Evolutionary conservation across 2,329 filamentous ascomycete genomes (phyloP).

Genomic region (Fusarium poae): DNA sequence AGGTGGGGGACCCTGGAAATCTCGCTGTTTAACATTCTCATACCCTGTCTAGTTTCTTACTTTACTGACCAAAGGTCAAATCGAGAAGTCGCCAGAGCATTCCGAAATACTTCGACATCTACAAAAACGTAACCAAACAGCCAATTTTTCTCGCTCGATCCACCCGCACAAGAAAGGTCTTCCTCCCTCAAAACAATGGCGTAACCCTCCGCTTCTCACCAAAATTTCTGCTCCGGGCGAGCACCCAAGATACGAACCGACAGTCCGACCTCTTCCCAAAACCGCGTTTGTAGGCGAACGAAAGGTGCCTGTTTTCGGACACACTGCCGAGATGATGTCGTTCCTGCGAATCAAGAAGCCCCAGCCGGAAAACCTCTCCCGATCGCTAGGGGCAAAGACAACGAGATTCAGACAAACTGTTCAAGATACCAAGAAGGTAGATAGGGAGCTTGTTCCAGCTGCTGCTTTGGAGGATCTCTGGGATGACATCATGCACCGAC

Average conservation of each 20-base stretch:
- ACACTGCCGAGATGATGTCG: constrained; percentile 67
- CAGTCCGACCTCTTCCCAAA: constrained; percentile 62
- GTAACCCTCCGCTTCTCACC: constrained; percentile 49
- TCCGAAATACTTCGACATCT: constrained; percentile 59
- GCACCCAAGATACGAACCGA: constrained; percentile 62
- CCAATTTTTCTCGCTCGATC: constrained; percentile 40
- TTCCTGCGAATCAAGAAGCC: constrained; percentile 77
- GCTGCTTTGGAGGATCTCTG: constrained; percentile 63
- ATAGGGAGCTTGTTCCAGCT: constrained; percentile 52
- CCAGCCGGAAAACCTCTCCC: constrained; percentile 70
- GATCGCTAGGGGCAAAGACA: constrained; percentile 67
- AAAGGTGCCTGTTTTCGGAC: constrained; percentile 68
- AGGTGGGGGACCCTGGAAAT: constrained; percentile 55
- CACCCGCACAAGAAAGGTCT: constrained; percentile 5
- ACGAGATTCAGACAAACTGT: constrained; percentile 59
- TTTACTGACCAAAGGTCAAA: constrained; percentile 57
- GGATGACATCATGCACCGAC: constrained; percentile 56
- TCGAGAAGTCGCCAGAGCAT: constrained; percentile 57
- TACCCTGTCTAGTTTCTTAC: constrained; percentile 55
- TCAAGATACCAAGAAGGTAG: constrained; percentile 54
- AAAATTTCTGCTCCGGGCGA: constrained; percentile 53
- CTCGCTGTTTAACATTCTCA: constrained; percentile 11
- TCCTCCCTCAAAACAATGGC: constrained; percentile 32
- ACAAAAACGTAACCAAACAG: constrained; percentile 45
- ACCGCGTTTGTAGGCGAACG: constrained; percentile 55